Conservation (phyloP, 208 protist genomes). For the Leishmania arabica region DNA sequence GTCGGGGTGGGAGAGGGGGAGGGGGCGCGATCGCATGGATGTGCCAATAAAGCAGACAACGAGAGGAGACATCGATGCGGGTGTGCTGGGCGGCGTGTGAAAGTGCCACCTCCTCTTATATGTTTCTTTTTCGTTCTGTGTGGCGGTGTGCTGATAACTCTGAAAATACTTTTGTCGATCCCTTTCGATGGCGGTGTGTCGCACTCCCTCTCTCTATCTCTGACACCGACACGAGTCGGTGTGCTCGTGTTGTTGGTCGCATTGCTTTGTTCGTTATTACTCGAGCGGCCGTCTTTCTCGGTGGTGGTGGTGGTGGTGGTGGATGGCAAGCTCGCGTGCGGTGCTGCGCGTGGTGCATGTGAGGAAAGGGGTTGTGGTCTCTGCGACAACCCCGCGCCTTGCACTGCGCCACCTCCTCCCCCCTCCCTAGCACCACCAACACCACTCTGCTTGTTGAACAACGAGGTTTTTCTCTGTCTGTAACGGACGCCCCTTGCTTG, state of each 20-base stretch:
- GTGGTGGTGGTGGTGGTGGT: neutral
- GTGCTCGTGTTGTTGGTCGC: neutral
- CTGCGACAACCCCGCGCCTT: neutral
- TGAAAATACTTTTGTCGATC: neutral
- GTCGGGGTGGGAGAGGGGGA: neutral
- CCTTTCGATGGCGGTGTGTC: neutral
- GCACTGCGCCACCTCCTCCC: neutral
- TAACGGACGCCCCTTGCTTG: neutral
- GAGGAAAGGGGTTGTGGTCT: neutral
- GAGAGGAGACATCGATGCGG: neutral
- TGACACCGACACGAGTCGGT: neutral
- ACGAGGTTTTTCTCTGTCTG: neutral
- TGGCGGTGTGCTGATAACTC: neutral
- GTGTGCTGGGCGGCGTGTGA: neutral
- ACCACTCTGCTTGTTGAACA: no score
- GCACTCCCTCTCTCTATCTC: neutral
- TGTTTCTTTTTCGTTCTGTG: conserved; percentile 17
- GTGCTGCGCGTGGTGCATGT: neutral
- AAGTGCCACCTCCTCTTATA: neutral
- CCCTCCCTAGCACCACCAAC: no score
- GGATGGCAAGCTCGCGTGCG: neutral
- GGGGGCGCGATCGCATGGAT: neutral
- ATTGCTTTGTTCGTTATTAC: neutral
- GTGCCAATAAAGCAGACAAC: neutral
- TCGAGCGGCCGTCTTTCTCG: neutral